A percentile compares a stretch with the other conserved stretches of the same genome.
Evolutionary conservation across 1,139 yeast species (phyloP).

Genomic region (Yamadazyma dushanensis): DNA sequence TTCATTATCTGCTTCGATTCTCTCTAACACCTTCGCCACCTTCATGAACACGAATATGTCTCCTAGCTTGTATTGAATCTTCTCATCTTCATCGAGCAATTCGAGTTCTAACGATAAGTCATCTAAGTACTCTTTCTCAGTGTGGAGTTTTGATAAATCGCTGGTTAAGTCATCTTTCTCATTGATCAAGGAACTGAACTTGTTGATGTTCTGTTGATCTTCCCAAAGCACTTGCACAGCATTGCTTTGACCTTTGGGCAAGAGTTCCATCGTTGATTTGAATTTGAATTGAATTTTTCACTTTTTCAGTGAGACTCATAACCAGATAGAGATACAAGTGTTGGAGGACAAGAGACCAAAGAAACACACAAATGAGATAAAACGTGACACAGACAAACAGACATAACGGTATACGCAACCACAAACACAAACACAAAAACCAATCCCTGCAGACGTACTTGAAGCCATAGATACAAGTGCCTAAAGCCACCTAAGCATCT

Average conservation of each 20-base stretch:
- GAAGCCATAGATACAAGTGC: too few relatives aligned
- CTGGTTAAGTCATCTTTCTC: constrained; percentile 59
- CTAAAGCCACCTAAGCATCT: too few relatives aligned
- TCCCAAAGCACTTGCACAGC: constrained; percentile 80
- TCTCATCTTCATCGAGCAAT: constrained; percentile 76
- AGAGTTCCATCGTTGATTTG: constrained; percentile 52
- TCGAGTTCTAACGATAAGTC: constrained; percentile 86
- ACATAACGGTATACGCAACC: too few relatives aligned
- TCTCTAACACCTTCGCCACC: constrained; percentile 63
- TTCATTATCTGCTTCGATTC: constrained; percentile 62
- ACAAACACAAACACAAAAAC: too few relatives aligned
- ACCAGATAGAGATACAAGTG: too few relatives aligned
- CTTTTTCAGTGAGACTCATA: too few relatives aligned
- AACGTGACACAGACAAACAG: too few relatives aligned
- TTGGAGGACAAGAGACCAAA: too few relatives aligned
- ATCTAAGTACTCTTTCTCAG: constrained; percentile 85
- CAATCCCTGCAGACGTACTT: too few relatives aligned
- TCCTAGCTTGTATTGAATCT: constrained; percentile 69
- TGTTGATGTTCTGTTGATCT: constrained; percentile 87
- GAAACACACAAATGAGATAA: too few relatives aligned
- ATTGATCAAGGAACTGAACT: constrained; percentile 78
- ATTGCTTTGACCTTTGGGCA: constrained; percentile 68
- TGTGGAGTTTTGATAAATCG: constrained; percentile 50
- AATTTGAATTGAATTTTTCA: too few relatives aligned
- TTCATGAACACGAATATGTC: constrained; percentile 71